Base-by-base conservation (phyloP, 306 rosid genomes). In the Vigna hirtella region DNA sequence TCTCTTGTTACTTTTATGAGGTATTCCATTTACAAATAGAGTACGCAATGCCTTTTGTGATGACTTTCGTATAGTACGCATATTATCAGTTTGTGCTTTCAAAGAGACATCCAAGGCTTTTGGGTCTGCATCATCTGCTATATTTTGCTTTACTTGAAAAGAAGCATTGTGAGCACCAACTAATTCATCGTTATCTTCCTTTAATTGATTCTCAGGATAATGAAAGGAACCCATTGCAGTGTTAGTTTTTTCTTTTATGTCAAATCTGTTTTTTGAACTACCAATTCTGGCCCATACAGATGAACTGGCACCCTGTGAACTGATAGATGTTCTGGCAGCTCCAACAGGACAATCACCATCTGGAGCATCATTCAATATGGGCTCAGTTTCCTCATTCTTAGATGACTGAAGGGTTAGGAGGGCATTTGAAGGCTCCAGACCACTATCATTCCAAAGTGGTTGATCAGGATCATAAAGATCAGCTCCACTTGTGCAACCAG, bases 381-480 rank as follows among this genome's bases (percentile, higher is more conserved):
- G 81, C 82, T 88, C 93, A 11, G 86, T 69, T 77, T 91, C 98
- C 73, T 89, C 97, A 72, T 77, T 83, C 89, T 90, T 91, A 52
- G 95, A 77, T 83, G 98, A 87, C 70, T 84, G 90, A 80, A 90
- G 68, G 52, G 59, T 81, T 51, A 90, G 76, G 68, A 85, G 92
- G 8, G 88, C 80, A 87, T 82, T 90, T 83, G 97, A 83, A 71
- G 95, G 83, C 81, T 91, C 95, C 52, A 90, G 87, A 78, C 90
- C 78, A 79, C 80, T 84, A 85, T 92, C 90, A 83, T 90, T 96
- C 99, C 99, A 96, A 82, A 96, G 86, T 18, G 99, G 99, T 87
- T 96, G 99, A 84, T 96, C 99, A 58, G 99, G 99, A 87, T 96
- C 99, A 75, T 96, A 96, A 73, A 93, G 85, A 85, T 96, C 99